A percentile compares a stretch with the other conserved stretches of the same genome.
These are phyloP conservation scores for Suhomyces chickasaworum DNA, from an alignment of 1,139 yeast species.

Conservation along the genomic window DNA sequence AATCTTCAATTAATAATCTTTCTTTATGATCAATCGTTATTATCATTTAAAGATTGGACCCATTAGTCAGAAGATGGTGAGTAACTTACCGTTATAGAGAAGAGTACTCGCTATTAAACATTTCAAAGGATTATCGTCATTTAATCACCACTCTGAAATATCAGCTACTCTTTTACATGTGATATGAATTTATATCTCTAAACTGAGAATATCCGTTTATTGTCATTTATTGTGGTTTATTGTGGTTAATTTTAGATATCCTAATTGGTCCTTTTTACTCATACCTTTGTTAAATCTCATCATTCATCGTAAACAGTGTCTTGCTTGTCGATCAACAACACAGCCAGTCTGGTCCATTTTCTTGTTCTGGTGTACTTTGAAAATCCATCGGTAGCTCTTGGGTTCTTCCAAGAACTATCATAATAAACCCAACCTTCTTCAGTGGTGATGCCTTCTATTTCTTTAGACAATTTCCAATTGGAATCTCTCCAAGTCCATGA, in stretches of 20 bases:
- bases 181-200: no score
- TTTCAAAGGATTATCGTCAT: no score
- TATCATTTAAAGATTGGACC: no score
- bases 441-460: slow-evolving; percentile 36
- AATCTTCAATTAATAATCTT: no score
- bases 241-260: background rate
- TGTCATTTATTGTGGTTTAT: background rate
- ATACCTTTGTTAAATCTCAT: background rate
- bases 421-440: slow-evolving; percentile 56
- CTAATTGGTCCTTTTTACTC: slow-evolving; percentile 3
- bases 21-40: no score
- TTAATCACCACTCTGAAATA: no score
- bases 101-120: no score
- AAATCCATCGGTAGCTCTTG: slow-evolving; percentile 46
- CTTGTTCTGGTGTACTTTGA: slow-evolving; percentile 54
- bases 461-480: slow-evolving; percentile 47
- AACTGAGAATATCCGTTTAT: no score
- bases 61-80: no score
- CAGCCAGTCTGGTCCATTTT: slow-evolving; percentile 52
- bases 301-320: slow-evolving; percentile 28
- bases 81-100: no score
- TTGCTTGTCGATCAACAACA: slow-evolving; percentile 46
- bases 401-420: slow-evolving; percentile 54
- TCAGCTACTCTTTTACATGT: no score
- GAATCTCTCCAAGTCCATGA: slow-evolving; percentile 61